Conservation (phyloP, 371 early-diverging fungal species). For the Rhizopus stolonifer region DNA sequence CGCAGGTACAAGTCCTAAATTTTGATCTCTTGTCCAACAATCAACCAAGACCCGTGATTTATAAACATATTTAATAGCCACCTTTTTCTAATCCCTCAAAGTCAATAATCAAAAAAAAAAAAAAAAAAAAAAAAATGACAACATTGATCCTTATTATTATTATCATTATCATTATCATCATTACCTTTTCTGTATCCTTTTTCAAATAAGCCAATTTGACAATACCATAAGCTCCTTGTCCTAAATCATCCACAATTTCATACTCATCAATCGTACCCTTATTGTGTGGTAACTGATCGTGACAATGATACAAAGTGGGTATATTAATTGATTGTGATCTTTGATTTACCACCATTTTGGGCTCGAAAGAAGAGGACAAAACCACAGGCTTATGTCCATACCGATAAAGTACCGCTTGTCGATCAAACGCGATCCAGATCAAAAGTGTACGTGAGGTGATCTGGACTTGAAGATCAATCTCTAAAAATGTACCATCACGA, state of each 20-base stretch:
- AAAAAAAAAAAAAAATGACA: not conserved
- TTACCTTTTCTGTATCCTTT: slow-evolving; percentile 45
- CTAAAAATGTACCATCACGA: slow-evolving; percentile 61
- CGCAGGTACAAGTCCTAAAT: slow-evolving; percentile 63
- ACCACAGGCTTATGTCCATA: slow-evolving; percentile 15
- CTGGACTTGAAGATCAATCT: slow-evolving; percentile 63
- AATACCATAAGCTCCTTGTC: slow-evolving; percentile 76
- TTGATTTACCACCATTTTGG: not conserved
- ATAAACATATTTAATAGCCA: slow-evolving; percentile 75
- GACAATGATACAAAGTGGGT: slow-evolving; percentile 6
- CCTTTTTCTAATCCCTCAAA: slow-evolving; percentile 45
- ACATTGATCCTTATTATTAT: too few species aligned
- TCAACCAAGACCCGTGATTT: slow-evolving; percentile 68
- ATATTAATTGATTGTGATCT: slow-evolving; percentile 24
- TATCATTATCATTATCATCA: not conserved
- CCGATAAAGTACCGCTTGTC: slow-evolving; percentile 29
- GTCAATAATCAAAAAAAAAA: not conserved
- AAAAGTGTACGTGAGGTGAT: slow-evolving; percentile 39
- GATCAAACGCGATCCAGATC: slow-evolving; percentile 67
- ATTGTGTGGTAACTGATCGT: slow-evolving; percentile 30
- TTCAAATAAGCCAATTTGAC: slow-evolving; percentile 55
- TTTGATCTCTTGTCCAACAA: slow-evolving; percentile 64
- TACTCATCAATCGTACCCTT: slow-evolving; percentile 57
- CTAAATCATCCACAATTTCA: slow-evolving; percentile 59
- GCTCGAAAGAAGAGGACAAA: not conserved